Evolutionary conservation across 148 eudicot genomes (phyloP), one percentile per base, ranked within the genome.

Genomic region (Nepenthes gracilis): DNA sequence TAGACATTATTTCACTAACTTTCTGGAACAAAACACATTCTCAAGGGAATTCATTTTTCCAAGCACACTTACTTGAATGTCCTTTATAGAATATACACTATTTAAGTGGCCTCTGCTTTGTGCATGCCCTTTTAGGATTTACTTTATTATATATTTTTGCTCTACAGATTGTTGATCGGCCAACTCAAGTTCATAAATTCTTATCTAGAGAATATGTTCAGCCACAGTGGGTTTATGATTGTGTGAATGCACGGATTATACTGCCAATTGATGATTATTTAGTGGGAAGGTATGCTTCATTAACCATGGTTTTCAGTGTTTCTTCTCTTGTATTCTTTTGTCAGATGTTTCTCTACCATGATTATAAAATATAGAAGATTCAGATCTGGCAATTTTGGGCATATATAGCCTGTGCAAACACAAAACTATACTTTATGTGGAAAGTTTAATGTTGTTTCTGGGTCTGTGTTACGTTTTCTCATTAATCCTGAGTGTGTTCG

Each of bases 171-270:
- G 91, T 93, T 70, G 98, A 93, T 61, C 80, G 98, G 66, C 98
- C 96, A 55, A 68, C 78, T 13, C 88, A 82, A 73, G 85, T 75
- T 33, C 85, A 70, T 45, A 75, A 69, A 68, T 80, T 82, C 67
- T 88, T 83, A 37, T 80, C 96, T 43, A 67, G 98, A 69, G 96
- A 86, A 36, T 93, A 93, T 79, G 74, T 93, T 58, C 98, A 93
- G 73, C 98, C 98, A 9, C 98, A 93, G 72, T 93, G 98, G 98
- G 74, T 85, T 32, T 92, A 74, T 66, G 98, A 92, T 76, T 79
- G 86, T 69, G 83, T 92, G 36, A 92, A 92, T 77, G 82, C 95
- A 35, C 88, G 84, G 23, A 76, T 93, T 54, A 66, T 93, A 63
- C 72, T 93, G 72, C 98, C 98, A 11, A 81, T 83, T 63, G 98